Evolutionary conservation across 129 eudicot species (phyloP).

Genomic region (Centaurea solstitialis): DNA sequence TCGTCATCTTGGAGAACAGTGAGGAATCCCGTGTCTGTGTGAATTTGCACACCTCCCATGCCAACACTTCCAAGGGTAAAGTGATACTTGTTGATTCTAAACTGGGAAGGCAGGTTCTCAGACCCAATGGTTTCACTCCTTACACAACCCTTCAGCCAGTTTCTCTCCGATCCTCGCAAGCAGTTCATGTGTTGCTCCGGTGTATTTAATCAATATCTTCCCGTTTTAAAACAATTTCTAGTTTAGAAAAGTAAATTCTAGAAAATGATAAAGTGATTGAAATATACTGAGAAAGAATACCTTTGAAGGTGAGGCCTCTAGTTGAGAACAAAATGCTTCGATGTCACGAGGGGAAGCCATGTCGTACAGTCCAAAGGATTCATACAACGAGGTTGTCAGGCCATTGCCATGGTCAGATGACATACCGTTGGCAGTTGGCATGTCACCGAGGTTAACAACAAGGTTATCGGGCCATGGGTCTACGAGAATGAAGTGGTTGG

Average conservation of each 20-base stretch:
- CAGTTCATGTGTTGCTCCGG: constrained; percentile 55
- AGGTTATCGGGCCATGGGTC: too few species aligned
- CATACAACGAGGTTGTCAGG: too few species aligned
- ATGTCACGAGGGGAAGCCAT: constrained; percentile 45
- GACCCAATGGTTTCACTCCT: constrained; percentile 23
- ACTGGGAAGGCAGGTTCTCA: constrained; percentile 75
- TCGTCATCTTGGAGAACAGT: constrained; percentile 91
- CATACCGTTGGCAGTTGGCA: too few species aligned
- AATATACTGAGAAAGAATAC: constrained; percentile 13
- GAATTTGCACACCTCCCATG: constrained; percentile 65
- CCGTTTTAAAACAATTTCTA: constrained; percentile 35
- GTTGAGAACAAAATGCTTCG: constrained; percentile 52
- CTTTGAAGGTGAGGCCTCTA: constrained; percentile 67
- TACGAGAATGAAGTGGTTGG: too few species aligned
- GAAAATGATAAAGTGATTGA: not conserved
- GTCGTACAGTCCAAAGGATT: constrained; percentile 70
- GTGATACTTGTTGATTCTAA: constrained; percentile 75
- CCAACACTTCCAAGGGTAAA: constrained; percentile 62
- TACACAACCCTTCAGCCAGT: constrained; percentile 49
- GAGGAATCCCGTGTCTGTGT: constrained; percentile 86
- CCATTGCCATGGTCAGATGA: too few species aligned
- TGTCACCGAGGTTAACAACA: too few species aligned
- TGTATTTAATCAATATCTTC: constrained; percentile 56
- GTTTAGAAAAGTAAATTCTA: not conserved
- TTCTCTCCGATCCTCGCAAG: constrained; percentile 41